Evolutionary conservation across 1,284 basidiomycete species (phyloP), one percentile per base, ranked within the genome.

Genomic region (Trichosporon sp.): DNA sequence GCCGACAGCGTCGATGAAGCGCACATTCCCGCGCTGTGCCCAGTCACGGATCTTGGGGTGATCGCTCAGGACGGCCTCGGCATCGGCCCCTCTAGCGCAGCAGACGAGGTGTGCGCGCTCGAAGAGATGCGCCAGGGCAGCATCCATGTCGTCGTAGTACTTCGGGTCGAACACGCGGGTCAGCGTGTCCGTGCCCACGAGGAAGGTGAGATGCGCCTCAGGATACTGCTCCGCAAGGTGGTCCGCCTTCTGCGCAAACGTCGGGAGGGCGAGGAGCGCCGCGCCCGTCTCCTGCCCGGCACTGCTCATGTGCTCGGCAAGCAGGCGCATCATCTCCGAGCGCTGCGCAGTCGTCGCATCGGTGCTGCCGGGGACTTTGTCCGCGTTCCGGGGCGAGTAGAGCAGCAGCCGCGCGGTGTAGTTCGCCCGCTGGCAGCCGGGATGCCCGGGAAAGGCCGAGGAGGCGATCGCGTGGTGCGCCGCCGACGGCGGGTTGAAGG

Each of bases 401-500:
- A 98, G 86, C 2, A 98, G 86, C 0, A 98, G 85, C 67, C 87
- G 89, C 0, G 92, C 91, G 68, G 93, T 90, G 77, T 91, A 93
- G 86, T 85, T 25, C 81, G 81, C 1, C 71, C 77, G 0, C 68
- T 86, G 62, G 51, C 63, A 31, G 6, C 62, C 9, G 3, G n/a
- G 23, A 5, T 70, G 35, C 31, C 71, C 53, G 8, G 80, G 75
- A 65, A 76, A 75, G 21, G 68, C 27, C 9, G 77, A 75, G 5
- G 74, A 87, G 21, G 89, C 89, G 60, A 98, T 88, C 0, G 91
- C 90, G 67, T 91, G 86, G 78, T 99, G 95, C 0, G 96, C 94
- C 12, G 87, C 81, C 0, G 92, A 94, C 0, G 96, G 96, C 1
- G 96, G 95, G 77, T 99, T 98, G 85, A 95, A 98, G 0, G 92